Conservation (phyloP, 2,329 filamentous ascomycete species). For the Zymoseptoria passerinii region DNA sequence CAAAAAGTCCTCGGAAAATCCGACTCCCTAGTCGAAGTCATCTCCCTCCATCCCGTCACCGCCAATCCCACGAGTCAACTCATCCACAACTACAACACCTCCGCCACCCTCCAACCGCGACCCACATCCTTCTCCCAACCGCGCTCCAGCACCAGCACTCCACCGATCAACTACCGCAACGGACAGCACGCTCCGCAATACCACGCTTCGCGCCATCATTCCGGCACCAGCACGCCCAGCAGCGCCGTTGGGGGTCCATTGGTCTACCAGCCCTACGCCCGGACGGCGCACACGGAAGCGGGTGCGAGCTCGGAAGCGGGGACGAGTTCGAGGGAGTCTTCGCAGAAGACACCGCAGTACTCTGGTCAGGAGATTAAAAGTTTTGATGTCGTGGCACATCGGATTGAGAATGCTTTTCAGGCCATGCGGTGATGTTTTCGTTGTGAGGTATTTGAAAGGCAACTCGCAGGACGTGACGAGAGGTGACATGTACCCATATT, state of each 20-base stretch:
- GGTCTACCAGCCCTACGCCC: not conserved
- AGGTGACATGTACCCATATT: not conserved
- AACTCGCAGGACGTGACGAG: too few relatives aligned
- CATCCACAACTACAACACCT: not conserved
- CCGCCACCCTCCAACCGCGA: not conserved
- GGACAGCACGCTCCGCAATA: not conserved
- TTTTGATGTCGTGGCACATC: conserved; percentile 22
- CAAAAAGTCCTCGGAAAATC: not conserved
- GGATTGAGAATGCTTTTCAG: conserved; percentile 25
- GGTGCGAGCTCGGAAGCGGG: not conserved
- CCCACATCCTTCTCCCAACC: not conserved
- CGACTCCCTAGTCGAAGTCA: not conserved
- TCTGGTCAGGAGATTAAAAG: conserved; percentile 21
- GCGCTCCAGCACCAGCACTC: not conserved
- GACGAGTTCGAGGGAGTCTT: not conserved
- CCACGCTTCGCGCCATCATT: not conserved
- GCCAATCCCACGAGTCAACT: not conserved
- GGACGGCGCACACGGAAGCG: conserved; percentile 4
- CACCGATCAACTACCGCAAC: not conserved
- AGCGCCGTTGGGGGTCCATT: not conserved
- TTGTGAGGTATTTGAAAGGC: not conserved
- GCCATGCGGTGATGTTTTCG: conserved; percentile 13
- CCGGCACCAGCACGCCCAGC: not conserved
- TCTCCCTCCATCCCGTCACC: not conserved
- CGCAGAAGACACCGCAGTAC: conserved; percentile 7